phyloP scores from a whole-genome alignment of 1,284 basidiomycete genomes.

The Apiotrichum gamsii region DNA sequence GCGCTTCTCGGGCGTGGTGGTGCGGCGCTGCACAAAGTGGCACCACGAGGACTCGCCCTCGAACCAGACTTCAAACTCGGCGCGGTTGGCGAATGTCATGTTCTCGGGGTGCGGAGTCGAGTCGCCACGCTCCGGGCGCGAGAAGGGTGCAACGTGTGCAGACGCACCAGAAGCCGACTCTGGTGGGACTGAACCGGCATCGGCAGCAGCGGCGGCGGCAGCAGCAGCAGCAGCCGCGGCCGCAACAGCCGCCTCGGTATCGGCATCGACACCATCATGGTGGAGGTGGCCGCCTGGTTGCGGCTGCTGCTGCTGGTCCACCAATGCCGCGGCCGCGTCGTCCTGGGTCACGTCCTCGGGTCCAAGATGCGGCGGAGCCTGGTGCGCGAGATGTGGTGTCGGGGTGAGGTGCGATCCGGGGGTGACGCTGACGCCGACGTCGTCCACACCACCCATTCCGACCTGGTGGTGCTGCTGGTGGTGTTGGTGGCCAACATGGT shows the following conservation, averaged over 20 bases:
- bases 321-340: too few relatives aligned
- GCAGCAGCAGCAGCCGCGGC: too few relatives aligned
- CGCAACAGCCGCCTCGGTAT: too few relatives aligned
- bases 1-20: conserved; percentile 41
- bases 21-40: conserved; percentile 44
- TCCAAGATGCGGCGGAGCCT: too few relatives aligned
- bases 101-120: conserved; percentile 33
- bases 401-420: not conserved
- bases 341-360: not conserved
- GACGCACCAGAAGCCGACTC: not conserved
- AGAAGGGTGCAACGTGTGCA: conserved; percentile 29
- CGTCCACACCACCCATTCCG: not conserved
- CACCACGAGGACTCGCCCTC: conserved; percentile 42
- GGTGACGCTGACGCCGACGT: not conserved
- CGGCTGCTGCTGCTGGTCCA: too few relatives aligned
- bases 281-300: not conserved
- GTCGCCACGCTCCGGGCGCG: conserved; percentile 23
- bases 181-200: too few relatives aligned
- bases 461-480: not conserved
- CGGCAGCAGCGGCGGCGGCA: too few relatives aligned
- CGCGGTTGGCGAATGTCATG: conserved; percentile 23
- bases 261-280: too few relatives aligned
- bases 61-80: conserved; percentile 38
- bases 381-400: too few relatives aligned
- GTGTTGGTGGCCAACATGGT: not conserved